Base-by-base conservation (phyloP, 1,284 basidiomycete species). In the Ceratobasidium sp. region DNA sequence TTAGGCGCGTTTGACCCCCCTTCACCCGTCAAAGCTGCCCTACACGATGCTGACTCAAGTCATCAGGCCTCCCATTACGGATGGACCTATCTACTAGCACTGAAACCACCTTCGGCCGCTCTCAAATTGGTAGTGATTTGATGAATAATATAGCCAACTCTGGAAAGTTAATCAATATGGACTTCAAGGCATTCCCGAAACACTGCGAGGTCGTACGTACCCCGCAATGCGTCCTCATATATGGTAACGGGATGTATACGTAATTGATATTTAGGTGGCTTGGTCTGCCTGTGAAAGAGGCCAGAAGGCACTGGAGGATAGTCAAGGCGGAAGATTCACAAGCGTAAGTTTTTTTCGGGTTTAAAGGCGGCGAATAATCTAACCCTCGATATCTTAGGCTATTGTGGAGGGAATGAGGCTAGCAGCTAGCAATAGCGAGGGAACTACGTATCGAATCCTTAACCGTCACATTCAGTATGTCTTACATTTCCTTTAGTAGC, bases 221-320 rank as follows among this genome's bases (percentile, higher is more conserved):
- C 22, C 19, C 22, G 15, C n/a, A 53, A 7, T 53, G 5, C 14
- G 5, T 27, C 24, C 15, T 22, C 29, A 33, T 22, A 29, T 29
- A 50, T 50, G 27, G 53, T 5, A 50, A 53, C 33, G 8, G 48
- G 62, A 14, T 64, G 27, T 14, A 3, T 15, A 27, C 11, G 7
- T n/a, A 2, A 27, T 14, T 56, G 27, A 8, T 14, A 4, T 33
- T 27, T 24, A 71, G 67, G 33, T 71, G 7, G 57, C 67, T 9
- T 71, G 67, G 67, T 54, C 53, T 48, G 67, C 67, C 2, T 71
- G 67, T 17, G 53, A 59, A 19, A 27, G 67, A 1, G 27, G 19
- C 22, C 67, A 71, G 48, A 5, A 33, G n/a, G 67, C 67, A 2
- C 53, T 24, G 3, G 67, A 71, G n/a, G 67, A 71, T n/a, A 24